These are phyloP conservation scores for Cladosporium velox DNA, from an alignment of 2,329 filamentous ascomycete genomes.

Conservation along the genomic window DNA sequence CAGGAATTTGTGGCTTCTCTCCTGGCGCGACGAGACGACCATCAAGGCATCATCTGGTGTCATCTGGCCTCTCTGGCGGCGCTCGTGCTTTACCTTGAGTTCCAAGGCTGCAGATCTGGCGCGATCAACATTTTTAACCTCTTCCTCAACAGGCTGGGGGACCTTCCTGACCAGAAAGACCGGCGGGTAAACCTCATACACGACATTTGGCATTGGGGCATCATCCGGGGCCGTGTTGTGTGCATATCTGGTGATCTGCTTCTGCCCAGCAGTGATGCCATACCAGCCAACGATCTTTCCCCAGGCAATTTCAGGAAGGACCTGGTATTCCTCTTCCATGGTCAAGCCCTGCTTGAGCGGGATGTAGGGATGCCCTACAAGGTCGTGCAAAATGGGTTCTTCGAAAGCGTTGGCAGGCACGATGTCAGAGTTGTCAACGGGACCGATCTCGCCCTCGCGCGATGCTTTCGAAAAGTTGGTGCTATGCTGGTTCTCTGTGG, in stretches of 20 bases:
- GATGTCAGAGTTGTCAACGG: slow-evolving; percentile 85
- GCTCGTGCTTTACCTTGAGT: slow-evolving; percentile 25
- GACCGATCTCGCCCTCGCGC: slow-evolving; percentile 67
- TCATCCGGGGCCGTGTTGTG: slow-evolving; percentile 71
- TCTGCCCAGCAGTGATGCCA: slow-evolving; percentile 68
- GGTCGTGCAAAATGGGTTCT: slow-evolving; percentile 29
- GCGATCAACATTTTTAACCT: neutral
- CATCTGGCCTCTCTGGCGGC: slow-evolving; percentile 29
- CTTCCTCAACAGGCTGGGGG: slow-evolving; percentile 48
- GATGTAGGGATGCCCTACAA: slow-evolving; percentile 55
- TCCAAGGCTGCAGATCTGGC: slow-evolving; percentile 7
- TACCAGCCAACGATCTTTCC: slow-evolving; percentile 80
- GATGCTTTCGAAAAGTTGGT: slow-evolving; percentile 61
- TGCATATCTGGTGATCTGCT: slow-evolving; percentile 72
- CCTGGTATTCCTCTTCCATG: slow-evolving; percentile 69
- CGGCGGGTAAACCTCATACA: slow-evolving; percentile 82
- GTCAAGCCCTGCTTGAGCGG: slow-evolving; percentile 68
- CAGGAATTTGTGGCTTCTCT: slow-evolving; percentile 73
- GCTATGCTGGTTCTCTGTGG: slow-evolving; percentile 58
- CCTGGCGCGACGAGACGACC: slow-evolving; percentile 70
- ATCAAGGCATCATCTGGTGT: slow-evolving; percentile 59
- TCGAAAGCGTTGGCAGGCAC: slow-evolving; percentile 47
- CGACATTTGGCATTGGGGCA: slow-evolving; percentile 62
- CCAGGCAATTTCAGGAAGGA: slow-evolving; percentile 81
- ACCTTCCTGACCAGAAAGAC: slow-evolving; percentile 84